These are phyloP conservation scores for Blastomyces parvus DNA, from an alignment of 2,329 filamentous ascomycete genomes.

Conservation along the genomic window DNA sequence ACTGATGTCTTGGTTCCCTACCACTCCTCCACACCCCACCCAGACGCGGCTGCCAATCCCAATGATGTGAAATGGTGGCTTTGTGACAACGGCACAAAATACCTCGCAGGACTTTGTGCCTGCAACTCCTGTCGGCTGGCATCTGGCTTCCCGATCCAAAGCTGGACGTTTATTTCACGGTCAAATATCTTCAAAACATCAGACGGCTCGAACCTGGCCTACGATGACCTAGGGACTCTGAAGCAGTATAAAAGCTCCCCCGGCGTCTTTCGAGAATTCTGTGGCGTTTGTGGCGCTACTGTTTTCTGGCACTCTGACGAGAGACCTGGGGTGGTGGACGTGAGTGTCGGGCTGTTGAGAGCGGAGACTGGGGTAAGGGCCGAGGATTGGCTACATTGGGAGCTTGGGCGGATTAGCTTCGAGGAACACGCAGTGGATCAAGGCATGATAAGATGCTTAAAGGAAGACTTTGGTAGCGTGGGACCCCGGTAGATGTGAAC, in stretches of 20 bases:
- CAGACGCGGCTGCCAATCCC: slow-evolving; percentile 31
- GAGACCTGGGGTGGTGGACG: slow-evolving; percentile 50
- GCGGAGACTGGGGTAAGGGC: slow-evolving; percentile 45
- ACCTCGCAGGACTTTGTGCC: slow-evolving; percentile 51
- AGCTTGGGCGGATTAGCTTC: slow-evolving; percentile 49
- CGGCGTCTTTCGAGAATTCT: slow-evolving; percentile 52
- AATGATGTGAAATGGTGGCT: slow-evolving; percentile 52
- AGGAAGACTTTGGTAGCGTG: slow-evolving; percentile 18
- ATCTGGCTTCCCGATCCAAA: slow-evolving; percentile 54
- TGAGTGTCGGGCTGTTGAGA: slow-evolving; percentile 52
- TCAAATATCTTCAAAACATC: slow-evolving; percentile 44
- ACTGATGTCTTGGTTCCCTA: slow-evolving; percentile 47
- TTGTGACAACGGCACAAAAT: slow-evolving; percentile 39
- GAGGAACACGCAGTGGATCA: slow-evolving; percentile 42
- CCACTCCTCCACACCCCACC: slow-evolving; percentile 24
- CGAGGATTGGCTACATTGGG: slow-evolving; percentile 55
- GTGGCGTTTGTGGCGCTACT: slow-evolving; percentile 52
- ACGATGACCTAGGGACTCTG: slow-evolving; percentile 38
- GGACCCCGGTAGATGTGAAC: not conserved
- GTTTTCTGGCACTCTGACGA: slow-evolving; percentile 52
- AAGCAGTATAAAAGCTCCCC: slow-evolving; percentile 46
- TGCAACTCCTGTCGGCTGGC: slow-evolving; percentile 54
- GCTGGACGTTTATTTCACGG: slow-evolving; percentile 58
- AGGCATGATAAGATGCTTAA: slow-evolving; percentile 23
- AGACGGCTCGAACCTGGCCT: slow-evolving; percentile 26